Evolutionary conservation across 352 stramenopile species (phyloP).

Genomic region (Globisporangium barbulae): DNA sequence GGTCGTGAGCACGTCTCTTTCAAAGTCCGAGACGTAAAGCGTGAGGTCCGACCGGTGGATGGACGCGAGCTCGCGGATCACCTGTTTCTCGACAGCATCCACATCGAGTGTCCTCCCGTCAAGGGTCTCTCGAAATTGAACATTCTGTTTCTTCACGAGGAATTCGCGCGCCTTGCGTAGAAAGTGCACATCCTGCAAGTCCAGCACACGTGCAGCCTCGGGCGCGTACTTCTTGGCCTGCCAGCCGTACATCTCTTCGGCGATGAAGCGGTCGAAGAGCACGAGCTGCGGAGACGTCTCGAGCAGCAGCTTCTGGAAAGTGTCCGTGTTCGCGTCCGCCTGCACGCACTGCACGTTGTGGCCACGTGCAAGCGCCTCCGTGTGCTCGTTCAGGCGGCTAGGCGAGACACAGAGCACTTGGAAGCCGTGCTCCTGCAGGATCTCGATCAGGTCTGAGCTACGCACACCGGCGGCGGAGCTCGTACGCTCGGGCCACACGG

Average conservation of each 20-base stretch:
- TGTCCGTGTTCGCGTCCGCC: slow-evolving; percentile 64
- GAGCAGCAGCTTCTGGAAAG: slow-evolving; percentile 60
- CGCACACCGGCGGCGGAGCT: slow-evolving; percentile 86
- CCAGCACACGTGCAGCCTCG: slow-evolving; percentile 79
- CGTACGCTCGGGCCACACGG: slow-evolving; percentile 85
- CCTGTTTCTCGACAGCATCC: slow-evolving; percentile 58
- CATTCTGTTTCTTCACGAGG: slow-evolving; percentile 58
- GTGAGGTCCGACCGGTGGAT: slow-evolving; percentile 79
- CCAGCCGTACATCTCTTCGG: slow-evolving; percentile 87
- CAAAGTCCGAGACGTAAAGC: slow-evolving; percentile 67
- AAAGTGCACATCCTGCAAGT: slow-evolving; percentile 94
- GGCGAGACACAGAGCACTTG: slow-evolving; percentile 77
- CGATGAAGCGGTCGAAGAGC: slow-evolving; percentile 83
- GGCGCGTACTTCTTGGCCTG: slow-evolving; percentile 74
- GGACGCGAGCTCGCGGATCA: slow-evolving; percentile 68
- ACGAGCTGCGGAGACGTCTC: slow-evolving; percentile 61
- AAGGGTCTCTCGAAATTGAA: slow-evolving; percentile 36
- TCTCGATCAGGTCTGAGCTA: slow-evolving; percentile 70
- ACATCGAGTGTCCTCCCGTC: slow-evolving; percentile 29
- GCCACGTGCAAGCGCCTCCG: slow-evolving; percentile 35
- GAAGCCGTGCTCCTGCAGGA: slow-evolving; percentile 60
- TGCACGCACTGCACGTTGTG: slow-evolving; percentile 60
- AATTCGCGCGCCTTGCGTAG: slow-evolving; percentile 80
- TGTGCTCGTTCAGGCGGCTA: slow-evolving; percentile 75
- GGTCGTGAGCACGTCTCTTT: slow-evolving; percentile 49